Evolutionary conservation across 75 land plant genomes (phyloP).

Genomic region (Selaginella moellendorffii): DNA sequence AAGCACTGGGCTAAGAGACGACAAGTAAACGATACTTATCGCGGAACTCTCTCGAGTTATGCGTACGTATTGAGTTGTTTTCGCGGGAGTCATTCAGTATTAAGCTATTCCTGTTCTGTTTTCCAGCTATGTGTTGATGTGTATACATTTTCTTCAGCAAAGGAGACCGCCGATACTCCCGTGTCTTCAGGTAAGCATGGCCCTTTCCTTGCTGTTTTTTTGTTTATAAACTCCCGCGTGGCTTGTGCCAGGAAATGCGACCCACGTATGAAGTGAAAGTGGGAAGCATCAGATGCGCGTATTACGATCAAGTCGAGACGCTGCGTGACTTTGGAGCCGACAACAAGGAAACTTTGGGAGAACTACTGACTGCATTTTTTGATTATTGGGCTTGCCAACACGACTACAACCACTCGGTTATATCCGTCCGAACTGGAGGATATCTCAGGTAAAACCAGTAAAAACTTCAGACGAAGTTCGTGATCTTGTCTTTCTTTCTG

Average conservation of each 20-base stretch:
- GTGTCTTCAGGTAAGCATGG: slow-evolving; percentile 75
- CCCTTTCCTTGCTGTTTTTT: too few relatives aligned
- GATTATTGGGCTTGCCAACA: slow-evolving; percentile 90
- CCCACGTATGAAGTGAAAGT: slow-evolving; percentile 54
- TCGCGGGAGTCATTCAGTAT: not conserved
- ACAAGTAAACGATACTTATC: slow-evolving; percentile 94
- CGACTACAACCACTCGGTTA: slow-evolving; percentile 71
- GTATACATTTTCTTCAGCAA: slow-evolving; percentile 90
- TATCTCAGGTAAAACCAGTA: slow-evolving; percentile 43
- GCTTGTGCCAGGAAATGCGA: slow-evolving; percentile 80
- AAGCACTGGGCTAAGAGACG: slow-evolving; percentile 98
- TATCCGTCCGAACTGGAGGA: slow-evolving; percentile 89
- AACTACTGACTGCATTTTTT: slow-evolving; percentile 67
- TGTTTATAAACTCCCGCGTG: too few relatives aligned
- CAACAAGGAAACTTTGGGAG: slow-evolving; percentile 66
- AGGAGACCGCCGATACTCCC: slow-evolving; percentile 89
- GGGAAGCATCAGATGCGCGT: slow-evolving; percentile 60
- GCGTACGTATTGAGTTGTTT: slow-evolving; percentile 46
- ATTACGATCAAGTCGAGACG: slow-evolving; percentile 64
- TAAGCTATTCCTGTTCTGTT: not conserved
- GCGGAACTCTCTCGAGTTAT: slow-evolving; percentile 94
- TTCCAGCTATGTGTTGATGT: slow-evolving; percentile 93
- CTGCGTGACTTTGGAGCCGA: slow-evolving; percentile 44
- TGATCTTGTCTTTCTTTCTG: not conserved
- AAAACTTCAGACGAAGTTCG: not conserved